These are phyloP conservation scores for Anastatica hierochuntica DNA, from an alignment of 345 rosid genomes.

Conservation along the genomic window DNA sequence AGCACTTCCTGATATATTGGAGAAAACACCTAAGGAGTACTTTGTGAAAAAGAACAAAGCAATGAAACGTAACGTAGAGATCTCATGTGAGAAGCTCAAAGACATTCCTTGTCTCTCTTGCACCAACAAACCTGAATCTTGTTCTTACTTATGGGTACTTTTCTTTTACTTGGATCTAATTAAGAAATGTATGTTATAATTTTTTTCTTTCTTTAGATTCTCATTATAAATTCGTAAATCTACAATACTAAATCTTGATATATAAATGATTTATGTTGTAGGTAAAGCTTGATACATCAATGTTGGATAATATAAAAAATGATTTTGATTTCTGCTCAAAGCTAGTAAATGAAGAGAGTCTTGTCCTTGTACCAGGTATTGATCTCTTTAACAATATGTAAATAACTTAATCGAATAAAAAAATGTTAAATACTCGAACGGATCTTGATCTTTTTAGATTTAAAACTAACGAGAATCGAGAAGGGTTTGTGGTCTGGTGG, in stretches of 20 bases:
- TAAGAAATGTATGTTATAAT: too few species aligned
- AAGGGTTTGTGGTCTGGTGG: too few species aligned
- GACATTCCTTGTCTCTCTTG: constrained; percentile 56
- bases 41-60: constrained; percentile 27
- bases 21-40: constrained; percentile 48
- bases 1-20: constrained; percentile 47
- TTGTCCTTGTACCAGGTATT: constrained; percentile 47
- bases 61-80: constrained; percentile 33
- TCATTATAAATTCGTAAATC: too few species aligned
- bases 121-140: constrained; percentile 47
- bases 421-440: too few species aligned
- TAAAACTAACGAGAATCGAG: too few species aligned
- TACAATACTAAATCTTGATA: too few species aligned
- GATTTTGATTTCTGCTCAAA: constrained; percentile 44
- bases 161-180: background rate
- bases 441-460: too few species aligned
- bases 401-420: too few species aligned
- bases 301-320: constrained; percentile 39
- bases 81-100: constrained; percentile 31
- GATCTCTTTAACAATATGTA: too few species aligned
- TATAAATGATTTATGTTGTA: background rate
- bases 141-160: constrained; percentile 35
- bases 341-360: constrained; percentile 48
- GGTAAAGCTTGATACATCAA: constrained; percentile 39
- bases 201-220: too few species aligned